Base-by-base conservation (phyloP, 257 asterid genomes). In the Buddleja alternifolia region DNA sequence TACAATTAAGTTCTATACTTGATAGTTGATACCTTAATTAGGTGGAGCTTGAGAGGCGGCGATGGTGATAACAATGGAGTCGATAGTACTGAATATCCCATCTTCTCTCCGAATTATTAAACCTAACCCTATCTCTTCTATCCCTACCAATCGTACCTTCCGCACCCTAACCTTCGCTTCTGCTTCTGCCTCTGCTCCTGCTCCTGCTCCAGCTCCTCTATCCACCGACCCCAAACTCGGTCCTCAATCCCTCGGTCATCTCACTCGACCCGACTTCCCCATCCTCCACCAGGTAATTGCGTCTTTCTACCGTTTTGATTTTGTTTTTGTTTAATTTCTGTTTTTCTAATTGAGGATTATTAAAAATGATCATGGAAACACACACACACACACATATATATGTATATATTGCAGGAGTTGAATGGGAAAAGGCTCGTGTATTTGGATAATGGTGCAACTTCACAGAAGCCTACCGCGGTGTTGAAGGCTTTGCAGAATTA, bases 371-470 rank as follows among this genome's bases (percentile, higher is more conserved):
- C n/a, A n/a, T n/a, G n/a, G n/a, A n/a, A n/a, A n/a, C n/a, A n/a
- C n/a, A n/a, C n/a, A n/a, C n/a, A n/a, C n/a, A n/a, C n/a, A n/a
- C n/a, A n/a, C n/a, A n/a, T n/a, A n/a, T n/a, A n/a, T n/a, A n/a
- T n/a, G n/a, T n/a, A n/a, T n/a, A n/a, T 58, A 14, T 46, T 77
- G 72, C 88, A 94, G 99, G 96, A 87, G 86, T 80, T 94, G 76
- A 84, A 94, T 74, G 97, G 97, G 45, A 84, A 82, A 71, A 87
- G 63, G 77, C 88, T 94, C 34, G 99, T 94, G 74, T 94, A 94
- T 82, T 82, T 94, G 89, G 99, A 94, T 58, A 94, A 91, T 75
- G 99, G 97, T 48, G 99, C 99, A 47, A 94, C 97, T n/a, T 94
- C 99, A 44, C 99, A 94, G 87, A 94, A 94, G 95, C 99, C 99